These are phyloP conservation scores for Oryza longistaminata DNA, from an alignment of 176 grass and related monocot genomes.

Conservation along the genomic window DNA sequence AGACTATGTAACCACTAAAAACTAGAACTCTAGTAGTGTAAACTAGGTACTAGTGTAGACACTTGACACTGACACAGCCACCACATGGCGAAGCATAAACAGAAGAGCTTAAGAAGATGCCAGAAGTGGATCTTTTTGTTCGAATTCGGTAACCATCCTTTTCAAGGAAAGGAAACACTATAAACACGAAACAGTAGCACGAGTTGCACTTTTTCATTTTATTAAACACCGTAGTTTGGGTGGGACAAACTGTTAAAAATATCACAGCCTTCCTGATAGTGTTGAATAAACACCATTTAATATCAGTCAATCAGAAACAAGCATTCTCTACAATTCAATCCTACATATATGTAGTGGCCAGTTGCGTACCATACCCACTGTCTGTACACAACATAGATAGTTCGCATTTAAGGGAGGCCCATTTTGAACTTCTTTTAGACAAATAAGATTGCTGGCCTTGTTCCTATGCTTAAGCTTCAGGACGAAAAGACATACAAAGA, in stretches of 20 bases:
- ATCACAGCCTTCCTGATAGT: not conserved
- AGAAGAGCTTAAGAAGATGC: not conserved
- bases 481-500: not conserved
- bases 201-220: not conserved
- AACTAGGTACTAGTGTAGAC: not conserved
- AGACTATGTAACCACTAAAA: not conserved
- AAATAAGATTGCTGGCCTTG: not conserved
- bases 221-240: not conserved
- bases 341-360: not conserved
- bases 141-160: not conserved
- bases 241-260: not conserved
- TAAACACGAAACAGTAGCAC: not conserved
- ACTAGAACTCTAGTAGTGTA: not conserved
- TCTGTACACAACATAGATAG: not conserved
- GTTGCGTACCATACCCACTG: no score
- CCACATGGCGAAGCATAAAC: not conserved
- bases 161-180: not conserved
- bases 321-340: not conserved
- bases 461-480: not conserved
- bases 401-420: not conserved
- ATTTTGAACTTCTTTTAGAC: not conserved
- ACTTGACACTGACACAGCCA: not conserved
- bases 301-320: not conserved
- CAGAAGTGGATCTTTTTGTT: constrained; percentile 13
- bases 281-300: not conserved